Percentiles rank a stretch among this genome's conserved stretches.
phyloP scores from a whole-genome alignment of 306 rosid genomes.

The Lathyrus tuberosus region DNA sequence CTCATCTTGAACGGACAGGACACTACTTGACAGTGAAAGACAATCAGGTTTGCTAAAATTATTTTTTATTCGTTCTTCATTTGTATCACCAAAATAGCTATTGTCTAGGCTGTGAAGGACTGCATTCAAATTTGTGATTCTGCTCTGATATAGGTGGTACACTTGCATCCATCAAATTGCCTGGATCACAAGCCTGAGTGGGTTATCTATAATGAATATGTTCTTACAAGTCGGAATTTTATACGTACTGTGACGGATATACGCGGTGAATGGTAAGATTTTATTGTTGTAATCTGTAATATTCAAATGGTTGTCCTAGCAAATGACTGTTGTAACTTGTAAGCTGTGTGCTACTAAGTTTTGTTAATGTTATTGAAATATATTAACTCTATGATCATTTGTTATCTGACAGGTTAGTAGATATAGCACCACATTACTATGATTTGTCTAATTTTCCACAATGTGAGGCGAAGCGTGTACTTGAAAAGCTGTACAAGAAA shows the following conservation, averaged over 20 bases:
- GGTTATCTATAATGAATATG: conserved; percentile 93
- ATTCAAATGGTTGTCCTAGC: background rate
- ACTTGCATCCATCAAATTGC: conserved; percentile 96
- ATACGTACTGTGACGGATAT: conserved; percentile 91
- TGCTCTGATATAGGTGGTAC: conserved; percentile 64
- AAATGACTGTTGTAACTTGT: background rate
- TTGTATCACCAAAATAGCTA: background rate
- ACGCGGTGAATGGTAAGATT: conserved; percentile 89
- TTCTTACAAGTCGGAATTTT: conserved; percentile 85
- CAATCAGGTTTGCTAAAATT: conserved; percentile 66
- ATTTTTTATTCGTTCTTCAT: background rate
- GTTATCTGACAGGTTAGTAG: conserved; percentile 68
- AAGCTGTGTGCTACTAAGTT: background rate
- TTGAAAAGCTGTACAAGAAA: conserved; percentile 85
- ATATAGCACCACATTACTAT: conserved; percentile 85
- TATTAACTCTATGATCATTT: conserved; percentile 16
- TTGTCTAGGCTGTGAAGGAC: background rate
- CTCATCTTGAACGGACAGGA: conserved; percentile 90
- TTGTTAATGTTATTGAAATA: background rate
- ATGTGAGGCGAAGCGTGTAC: conserved; percentile 91
- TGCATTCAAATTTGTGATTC: background rate
- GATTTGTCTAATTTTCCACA: conserved; percentile 86
- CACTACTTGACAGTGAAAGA: conserved; percentile 95
- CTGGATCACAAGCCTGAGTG: conserved; percentile 97
- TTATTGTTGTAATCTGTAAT: background rate